Evolutionary conservation across 1,284 basidiomycete species (phyloP), one percentile per base, ranked within the genome.

Genomic region (Phylloporus sp.): DNA sequence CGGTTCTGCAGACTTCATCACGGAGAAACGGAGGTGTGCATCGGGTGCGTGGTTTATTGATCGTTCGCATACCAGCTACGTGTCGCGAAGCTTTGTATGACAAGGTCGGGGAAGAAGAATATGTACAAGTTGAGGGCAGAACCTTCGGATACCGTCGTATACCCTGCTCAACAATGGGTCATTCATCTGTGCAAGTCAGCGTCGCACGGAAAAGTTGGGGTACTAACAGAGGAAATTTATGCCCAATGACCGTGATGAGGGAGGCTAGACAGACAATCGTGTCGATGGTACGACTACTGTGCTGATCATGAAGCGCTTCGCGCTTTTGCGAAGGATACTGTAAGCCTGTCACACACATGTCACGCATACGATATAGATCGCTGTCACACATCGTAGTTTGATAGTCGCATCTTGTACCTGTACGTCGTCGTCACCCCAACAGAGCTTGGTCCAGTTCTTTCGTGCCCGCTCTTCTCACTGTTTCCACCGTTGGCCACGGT

Each of bases 221-320:
- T 8, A 14, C 20, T 71, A 37, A 63, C 17, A 14, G 66, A 70
- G 5, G 75, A 71, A 19, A 64, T 80, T 5, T 11, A 71, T 5
- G 6, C 1, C 35, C 77, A 47, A 80, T 81, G 80, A 62, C 70
- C 12, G 25, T 72, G 41, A 68, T 81, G 64, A 75, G 45, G 60
- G 80, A 67, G 63, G 75, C 80, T 43, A 78, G 80, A 60, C 77
- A 80, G 60, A 79, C 78, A 20, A 80, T 78, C 20, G 72, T 75
- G 29, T 62, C 70, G 14, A 72, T 78, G 68, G 66, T 72, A 57
- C 71, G 64, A 20, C 49, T 78, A 69, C 32, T 66, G 57, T 27
- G 6, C 29, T 11, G 56, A 62, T 43, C 67, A 79, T n/a, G 68
- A 66, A 53, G 66, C 63, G 29, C 66, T 78, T 60, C 8, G 63